phyloP scores from a whole-genome alignment of 1,284 basidiomycete genomes.

The Spongiforma sp. region DNA sequence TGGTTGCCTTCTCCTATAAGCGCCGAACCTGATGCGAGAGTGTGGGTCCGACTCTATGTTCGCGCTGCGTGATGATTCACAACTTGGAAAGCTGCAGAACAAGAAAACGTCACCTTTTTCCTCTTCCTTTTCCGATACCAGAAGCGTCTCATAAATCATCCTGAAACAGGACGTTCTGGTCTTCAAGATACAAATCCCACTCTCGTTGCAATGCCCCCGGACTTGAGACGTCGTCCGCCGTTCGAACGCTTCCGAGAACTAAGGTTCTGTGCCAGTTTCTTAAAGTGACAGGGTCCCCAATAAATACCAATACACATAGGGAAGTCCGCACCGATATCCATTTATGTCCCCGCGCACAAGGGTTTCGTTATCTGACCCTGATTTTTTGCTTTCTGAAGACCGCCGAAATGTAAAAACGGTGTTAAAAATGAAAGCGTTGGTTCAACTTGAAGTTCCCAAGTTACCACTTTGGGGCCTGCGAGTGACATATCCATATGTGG shows the following conservation, averaged over 20 bases:
- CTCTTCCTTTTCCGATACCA: conserved; percentile 65
- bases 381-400: conserved; percentile 32
- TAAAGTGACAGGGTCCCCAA: no score
- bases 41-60: conserved; percentile 52
- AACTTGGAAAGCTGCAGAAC: neutral
- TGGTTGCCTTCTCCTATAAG: conserved; percentile 93
- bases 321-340: conserved; percentile 36
- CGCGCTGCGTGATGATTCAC: conserved; percentile 31
- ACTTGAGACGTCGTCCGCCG: conserved; percentile 29
- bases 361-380: conserved; percentile 9
- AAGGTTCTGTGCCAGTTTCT: conserved; percentile 22
- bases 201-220: conserved; percentile 31
- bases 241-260: conserved; percentile 34
- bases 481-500: no score
- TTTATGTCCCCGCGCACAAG: conserved; percentile 14
- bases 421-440: no score
- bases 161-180: conserved; percentile 68
- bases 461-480: no score
- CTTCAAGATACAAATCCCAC: conserved; percentile 46
- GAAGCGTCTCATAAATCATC: conserved; percentile 68
- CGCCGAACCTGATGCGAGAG: conserved; percentile 84
- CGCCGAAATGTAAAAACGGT: no score
- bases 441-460: no score
- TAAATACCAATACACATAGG: no score
- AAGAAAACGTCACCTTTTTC: conserved; percentile 43